Evolutionary conservation across 306 rosid species (phyloP), one percentile per base, ranked within the genome.

Genomic region (Medicago lupulina): DNA sequence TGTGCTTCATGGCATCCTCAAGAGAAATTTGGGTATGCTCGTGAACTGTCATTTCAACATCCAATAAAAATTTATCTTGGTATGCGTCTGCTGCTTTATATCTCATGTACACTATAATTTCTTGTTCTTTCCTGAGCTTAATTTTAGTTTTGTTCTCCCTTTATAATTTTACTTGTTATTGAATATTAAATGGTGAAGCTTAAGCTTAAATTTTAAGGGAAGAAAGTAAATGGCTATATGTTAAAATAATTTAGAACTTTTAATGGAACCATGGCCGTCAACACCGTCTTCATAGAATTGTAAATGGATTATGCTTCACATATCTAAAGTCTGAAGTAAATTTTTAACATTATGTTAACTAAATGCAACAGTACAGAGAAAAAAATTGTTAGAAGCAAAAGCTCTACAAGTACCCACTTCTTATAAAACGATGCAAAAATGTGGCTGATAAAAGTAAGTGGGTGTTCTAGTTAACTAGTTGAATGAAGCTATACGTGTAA

Each of bases 51-150:
- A 70, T 95, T 90, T 89, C 96, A 88, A 76, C 98, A 92, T 86
- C 99, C 99, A 23, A 95, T 95, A 73, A 95, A 95, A 89, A 13
- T 95, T 46, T 95, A 95, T 81, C 90, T 92, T 82, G 99, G 99
- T 95, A 92, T 49, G 87, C 40, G 66, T 60, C 34, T 73, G 31
- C 60, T 59, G 67, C 63, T 67, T 79, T 13, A 15, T 74, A 70
- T 76, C 44, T 3, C 64, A 12, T 74, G 43, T 58, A 7, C 68
- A 63, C 43, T 67, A 39, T 49, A 64, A 19, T 70, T 67, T 63
- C 10, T 18, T 57, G 47, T 36, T 80, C 54, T 59, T n/a, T 17
- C 34, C 16, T 61, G 13, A 64, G 28, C 39, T 57, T 23, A 17
- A n/a, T 63, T 63, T 73, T 59, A 17, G 19, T 63, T 63, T 73